Evolutionary conservation across 2,329 filamentous ascomycete species (phyloP).

Genomic region (Trichoderma semiorbis): DNA sequence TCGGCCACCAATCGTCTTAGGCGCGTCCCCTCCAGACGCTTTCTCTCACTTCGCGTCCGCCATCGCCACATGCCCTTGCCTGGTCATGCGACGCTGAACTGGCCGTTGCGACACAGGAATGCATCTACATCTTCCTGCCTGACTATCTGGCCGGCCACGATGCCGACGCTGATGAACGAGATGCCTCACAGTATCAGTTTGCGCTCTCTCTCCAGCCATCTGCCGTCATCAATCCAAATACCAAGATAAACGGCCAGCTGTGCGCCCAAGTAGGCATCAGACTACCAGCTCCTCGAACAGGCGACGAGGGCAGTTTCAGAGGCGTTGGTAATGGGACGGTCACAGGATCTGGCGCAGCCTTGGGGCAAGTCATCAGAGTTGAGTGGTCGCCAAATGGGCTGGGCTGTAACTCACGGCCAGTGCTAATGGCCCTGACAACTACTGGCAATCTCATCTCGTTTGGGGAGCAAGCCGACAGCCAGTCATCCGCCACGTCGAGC

Average conservation of each 20-base stretch:
- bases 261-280: slow-evolving; percentile 38
- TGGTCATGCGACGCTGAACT: slow-evolving; percentile 59
- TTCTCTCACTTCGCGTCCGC: slow-evolving; percentile 41
- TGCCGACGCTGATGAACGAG: slow-evolving; percentile 25
- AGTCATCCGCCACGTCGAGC: slow-evolving; percentile 28
- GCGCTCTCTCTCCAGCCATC: slow-evolving; percentile 33
- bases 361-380: slow-evolving; percentile 53
- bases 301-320: slow-evolving; percentile 32
- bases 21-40: slow-evolving; percentile 48
- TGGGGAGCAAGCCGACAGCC: slow-evolving; percentile 43
- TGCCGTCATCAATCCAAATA: slow-evolving; percentile 37
- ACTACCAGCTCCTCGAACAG: slow-evolving; percentile 27
- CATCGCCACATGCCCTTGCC: slow-evolving; percentile 41
- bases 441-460: slow-evolving; percentile 49
- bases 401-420: slow-evolving; percentile 51
- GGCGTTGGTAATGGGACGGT: slow-evolving; percentile 47
- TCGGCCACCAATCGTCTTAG: slow-evolving; percentile 25
- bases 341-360: slow-evolving; percentile 45
- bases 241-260: slow-evolving; percentile 45
- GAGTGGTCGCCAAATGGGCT: slow-evolving; percentile 58
- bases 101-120: slow-evolving; percentile 55
- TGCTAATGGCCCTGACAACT: slow-evolving; percentile 50
- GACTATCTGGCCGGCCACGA: slow-evolving; percentile 34
- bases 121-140: slow-evolving; percentile 49
- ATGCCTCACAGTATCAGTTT: slow-evolving; percentile 32